Conservation (phyloP, 495 filamentous ascomycete species). For the Chaetomidium leptoderma region DNA sequence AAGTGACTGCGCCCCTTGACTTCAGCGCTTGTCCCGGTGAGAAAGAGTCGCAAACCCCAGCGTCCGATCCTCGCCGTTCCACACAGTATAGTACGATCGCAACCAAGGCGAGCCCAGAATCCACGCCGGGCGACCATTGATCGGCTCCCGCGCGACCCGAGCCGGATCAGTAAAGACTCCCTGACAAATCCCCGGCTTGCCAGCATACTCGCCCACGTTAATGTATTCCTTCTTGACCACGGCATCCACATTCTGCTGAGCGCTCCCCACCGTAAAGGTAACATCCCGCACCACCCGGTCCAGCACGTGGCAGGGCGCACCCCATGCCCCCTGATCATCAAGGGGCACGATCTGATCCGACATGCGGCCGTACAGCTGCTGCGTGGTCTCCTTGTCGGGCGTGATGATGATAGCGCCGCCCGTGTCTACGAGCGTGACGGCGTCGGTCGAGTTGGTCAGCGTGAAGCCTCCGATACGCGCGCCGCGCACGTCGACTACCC, state of each 20-base stretch:
- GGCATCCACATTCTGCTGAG: constrained; percentile 2
- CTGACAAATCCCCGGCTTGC: constrained; percentile 25
- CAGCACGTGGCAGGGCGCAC: constrained; percentile 21
- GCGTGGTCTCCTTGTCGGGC: constrained; percentile 22
- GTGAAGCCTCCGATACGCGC: constrained; percentile 9
- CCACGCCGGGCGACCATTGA: constrained; percentile 22
- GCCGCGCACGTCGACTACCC: constrained; percentile 19
- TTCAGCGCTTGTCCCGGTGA: neutral
- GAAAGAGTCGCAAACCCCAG: constrained; percentile 21
- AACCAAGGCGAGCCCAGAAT: constrained; percentile 22
- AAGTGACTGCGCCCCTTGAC: too few species aligned
- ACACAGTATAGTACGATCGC: constrained; percentile 28
- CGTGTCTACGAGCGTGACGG: constrained; percentile 24
- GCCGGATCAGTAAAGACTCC: constrained; percentile 20
- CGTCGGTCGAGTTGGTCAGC: constrained; percentile 12
- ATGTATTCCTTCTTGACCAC: constrained; percentile 20
- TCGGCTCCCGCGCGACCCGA: constrained; percentile 14
- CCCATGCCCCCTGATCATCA: constrained; percentile 24
- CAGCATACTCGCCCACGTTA: constrained; percentile 26
- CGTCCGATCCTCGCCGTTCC: constrained; percentile 19
- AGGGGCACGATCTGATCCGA: constrained; percentile 22
- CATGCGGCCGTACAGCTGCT: constrained; percentile 23
- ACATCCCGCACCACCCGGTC: constrained; percentile 18
- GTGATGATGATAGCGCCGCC: constrained; percentile 23
- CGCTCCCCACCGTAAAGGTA: constrained; percentile 19